phyloP scores from a whole-genome alignment of 129 eudicot species.

The Flaveria brownii region DNA sequence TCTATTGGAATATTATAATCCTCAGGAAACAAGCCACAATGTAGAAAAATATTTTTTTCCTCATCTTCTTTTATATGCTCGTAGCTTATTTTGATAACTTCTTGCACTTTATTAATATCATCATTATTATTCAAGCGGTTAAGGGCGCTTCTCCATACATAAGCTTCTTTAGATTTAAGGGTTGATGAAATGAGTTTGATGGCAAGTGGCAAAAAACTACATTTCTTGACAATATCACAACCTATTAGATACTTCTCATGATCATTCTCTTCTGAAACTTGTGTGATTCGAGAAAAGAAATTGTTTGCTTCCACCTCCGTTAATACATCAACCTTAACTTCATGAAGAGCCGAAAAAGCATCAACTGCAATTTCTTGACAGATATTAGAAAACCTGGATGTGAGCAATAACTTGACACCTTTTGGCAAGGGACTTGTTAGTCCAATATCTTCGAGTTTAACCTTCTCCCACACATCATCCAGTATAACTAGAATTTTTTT shows the following conservation, averaged over 20 bases:
- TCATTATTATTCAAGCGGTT: constrained; percentile 8
- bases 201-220: constrained; percentile 24
- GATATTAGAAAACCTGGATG: not conserved
- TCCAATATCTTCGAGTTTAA: constrained; percentile 18
- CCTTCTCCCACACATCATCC: constrained; percentile 22
- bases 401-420: constrained; percentile 6
- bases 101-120: not conserved
- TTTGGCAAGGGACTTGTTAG: constrained; percentile 1
- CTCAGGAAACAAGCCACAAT: constrained; percentile 3
- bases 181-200: constrained; percentile 16
- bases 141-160: not conserved
- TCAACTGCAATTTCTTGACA: constrained; percentile 9
- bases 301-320: constrained; percentile 8
- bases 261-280: not conserved
- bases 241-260: not conserved
- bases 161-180: not conserved
- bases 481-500: constrained; percentile 8
- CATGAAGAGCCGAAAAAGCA: not conserved
- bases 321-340: not conserved
- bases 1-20: not conserved
- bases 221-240: constrained; percentile 1
- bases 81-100: constrained; percentile 1
- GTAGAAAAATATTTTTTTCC: not conserved
- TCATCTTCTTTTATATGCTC: not conserved
- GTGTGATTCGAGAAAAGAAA: constrained; percentile 3